Evolutionary conservation across 2,329 filamentous ascomycete species (phyloP).

Genomic region (Calonectria leucothoes): DNA sequence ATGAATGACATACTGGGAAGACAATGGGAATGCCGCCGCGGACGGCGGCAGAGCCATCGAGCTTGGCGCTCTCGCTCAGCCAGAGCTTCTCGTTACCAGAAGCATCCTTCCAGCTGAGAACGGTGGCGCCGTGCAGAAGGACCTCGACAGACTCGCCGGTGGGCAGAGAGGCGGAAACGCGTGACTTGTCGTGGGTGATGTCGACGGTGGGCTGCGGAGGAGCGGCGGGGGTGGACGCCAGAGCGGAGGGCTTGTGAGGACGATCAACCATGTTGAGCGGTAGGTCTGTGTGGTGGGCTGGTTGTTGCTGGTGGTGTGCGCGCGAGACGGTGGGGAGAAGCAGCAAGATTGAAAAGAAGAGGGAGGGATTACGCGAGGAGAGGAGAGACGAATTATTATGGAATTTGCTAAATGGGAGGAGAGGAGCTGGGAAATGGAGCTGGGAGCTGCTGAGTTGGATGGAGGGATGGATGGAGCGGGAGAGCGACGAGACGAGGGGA

Average conservation of each 20-base stretch:
- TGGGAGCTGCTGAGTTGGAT: constrained; percentile 7
- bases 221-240: constrained; percentile 78
- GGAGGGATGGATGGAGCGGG: constrained; percentile 2
- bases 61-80: constrained; percentile 80
- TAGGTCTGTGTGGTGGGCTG: neutral
- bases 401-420: neutral
- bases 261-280: constrained; percentile 76
- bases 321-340: neutral
- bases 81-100: constrained; percentile 86
- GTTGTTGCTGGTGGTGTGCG: neutral
- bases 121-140: constrained; percentile 90
- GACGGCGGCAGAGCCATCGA: constrained; percentile 91
- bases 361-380: neutral
- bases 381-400: neutral
- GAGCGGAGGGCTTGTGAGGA: constrained; percentile 82
- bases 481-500: constrained; percentile 13
- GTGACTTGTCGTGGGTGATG: constrained; percentile 76
- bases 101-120: constrained; percentile 91
- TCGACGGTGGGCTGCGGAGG: constrained; percentile 82
- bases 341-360: neutral
- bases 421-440: neutral
- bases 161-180: constrained; percentile 83
- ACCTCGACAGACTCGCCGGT: constrained; percentile 89
- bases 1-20: constrained; percentile 78
- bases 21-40: constrained; percentile 92